Base-by-base conservation (phyloP, 2,329 filamentous ascomycete genomes). In the Cyphellophora attinorum region DNA sequence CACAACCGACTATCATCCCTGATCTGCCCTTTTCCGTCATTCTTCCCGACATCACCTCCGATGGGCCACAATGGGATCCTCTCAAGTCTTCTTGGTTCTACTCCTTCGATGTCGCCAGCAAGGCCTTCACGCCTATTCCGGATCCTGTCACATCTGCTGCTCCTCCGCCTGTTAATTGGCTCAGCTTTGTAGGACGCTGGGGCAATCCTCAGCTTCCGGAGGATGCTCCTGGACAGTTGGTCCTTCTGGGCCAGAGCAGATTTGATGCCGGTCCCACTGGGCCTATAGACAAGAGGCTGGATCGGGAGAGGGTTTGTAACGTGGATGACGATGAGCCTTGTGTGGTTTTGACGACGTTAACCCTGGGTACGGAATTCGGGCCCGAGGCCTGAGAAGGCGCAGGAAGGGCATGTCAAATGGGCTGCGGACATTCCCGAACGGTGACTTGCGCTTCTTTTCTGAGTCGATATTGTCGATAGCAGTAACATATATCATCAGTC, bases 1-100 rank as follows among this genome's bases (percentile, higher is more conserved):
- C 57, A 2, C 76, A 81, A 47, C 76, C 79, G 49, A 74, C 80
- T 48, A 70, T 68, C 0, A 76, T 80, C 35, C 76, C 76, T 0
- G 65, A 72, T 36, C 36, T 78, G 12, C 74, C 76, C 38, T 59
- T 79, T 5, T 46, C 45, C 3, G 69, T 66, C 1, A 38, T 38
- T 5, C 51, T 78, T 2, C 60, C 70, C 27, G 68, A 80, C 47
- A 64, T 72, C 36, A 68, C 70, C 10, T 65, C 74, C 35, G 52
- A 59, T 25, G 76, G 75, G 3, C 48, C 57, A 3, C 51, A 74
- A 4, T 81, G 75, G 75, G 78, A 82, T 49, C 75, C 77, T 0
- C 54, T 65, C 0, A 55, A 66, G 1, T 67, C 60, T 5, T 64
- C 73, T 0, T 78, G 71, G 45, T 68, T 61, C 35, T 80, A 76